These are phyloP conservation scores for Viola pubescens DNA, from an alignment of 441 rosid genomes.

Conservation along the genomic window DNA sequence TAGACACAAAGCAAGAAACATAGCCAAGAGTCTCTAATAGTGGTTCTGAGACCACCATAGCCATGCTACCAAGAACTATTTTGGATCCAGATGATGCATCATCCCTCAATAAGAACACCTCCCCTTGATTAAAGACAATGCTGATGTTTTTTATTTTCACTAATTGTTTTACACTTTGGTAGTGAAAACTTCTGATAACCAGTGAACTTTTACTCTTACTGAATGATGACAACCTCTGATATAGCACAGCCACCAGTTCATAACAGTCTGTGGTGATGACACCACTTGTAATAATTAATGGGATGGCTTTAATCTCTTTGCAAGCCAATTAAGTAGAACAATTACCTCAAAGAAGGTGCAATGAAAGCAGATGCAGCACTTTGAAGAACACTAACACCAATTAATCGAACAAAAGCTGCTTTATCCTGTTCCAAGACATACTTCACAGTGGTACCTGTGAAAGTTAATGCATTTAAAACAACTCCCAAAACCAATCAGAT, in stretches of 20 bases:
- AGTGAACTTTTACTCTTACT: background rate
- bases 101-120: too few relatives aligned
- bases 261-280: background rate
- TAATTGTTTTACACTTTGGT: too few relatives aligned
- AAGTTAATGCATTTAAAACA: slow-evolving; percentile 15
- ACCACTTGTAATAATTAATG: background rate
- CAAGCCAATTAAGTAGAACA: slow-evolving; percentile 10
- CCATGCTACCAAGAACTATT: too few relatives aligned
- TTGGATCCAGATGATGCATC: too few relatives aligned
- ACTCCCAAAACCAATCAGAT: slow-evolving; percentile 12
- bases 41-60: too few relatives aligned
- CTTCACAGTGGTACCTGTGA: slow-evolving; percentile 92
- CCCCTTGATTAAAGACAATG: too few relatives aligned
- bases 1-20: too few relatives aligned
- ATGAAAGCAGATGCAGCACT: slow-evolving; percentile 90
- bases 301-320: background rate
- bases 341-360: slow-evolving; percentile 90
- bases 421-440: slow-evolving; percentile 94
- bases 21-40: too few relatives aligned
- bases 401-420: slow-evolving; percentile 69
- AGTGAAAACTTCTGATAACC: too few relatives aligned
- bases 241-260: too few relatives aligned
- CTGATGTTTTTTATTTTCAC: too few relatives aligned
- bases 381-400: slow-evolving; percentile 89
- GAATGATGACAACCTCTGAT: background rate